Evolutionary conservation across 192 early-diverging fungal species (phyloP).

Genomic region (Rhizophlyctis rosea): DNA sequence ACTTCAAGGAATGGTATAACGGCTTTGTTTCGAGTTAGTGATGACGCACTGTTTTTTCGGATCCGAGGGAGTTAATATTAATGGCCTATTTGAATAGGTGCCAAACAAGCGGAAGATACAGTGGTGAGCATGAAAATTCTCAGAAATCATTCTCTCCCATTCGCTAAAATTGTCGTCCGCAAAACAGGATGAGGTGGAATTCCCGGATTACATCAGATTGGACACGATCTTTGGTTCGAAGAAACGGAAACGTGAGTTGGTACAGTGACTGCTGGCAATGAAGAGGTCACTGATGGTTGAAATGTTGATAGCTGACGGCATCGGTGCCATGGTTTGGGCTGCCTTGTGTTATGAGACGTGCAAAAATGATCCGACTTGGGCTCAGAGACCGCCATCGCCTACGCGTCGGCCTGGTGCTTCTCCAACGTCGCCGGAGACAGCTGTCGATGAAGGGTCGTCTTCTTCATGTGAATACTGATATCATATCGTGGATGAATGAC

Average conservation of each 20-base stretch:
- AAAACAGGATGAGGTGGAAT: conserved; percentile 9
- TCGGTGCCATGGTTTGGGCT: conserved; percentile 32
- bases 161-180: conserved; percentile 19
- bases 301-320: conserved; percentile 21
- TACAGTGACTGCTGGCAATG: too few species aligned
- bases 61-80: too few species aligned
- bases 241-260: neutral
- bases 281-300: too few species aligned
- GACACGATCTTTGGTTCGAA: conserved; percentile 20
- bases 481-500: too few species aligned
- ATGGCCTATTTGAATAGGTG: too few species aligned
- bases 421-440: too few species aligned
- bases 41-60: too few species aligned
- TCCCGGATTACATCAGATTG: conserved; percentile 21
- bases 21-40: conserved; percentile 12
- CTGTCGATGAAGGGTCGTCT: too few species aligned
- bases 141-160: conserved; percentile 17
- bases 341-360: conserved; percentile 25
- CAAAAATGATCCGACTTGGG: conserved; percentile 29
- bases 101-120: conserved; percentile 14
- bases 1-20: conserved; percentile 26
- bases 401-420: too few species aligned
- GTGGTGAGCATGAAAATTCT: neutral
- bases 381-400: neutral
- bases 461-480: too few species aligned